Evolutionary conservation across 768 basidiomycete genomes (phyloP), one percentile per base, ranked within the genome.

Genomic region (Serendipita vermifera): DNA sequence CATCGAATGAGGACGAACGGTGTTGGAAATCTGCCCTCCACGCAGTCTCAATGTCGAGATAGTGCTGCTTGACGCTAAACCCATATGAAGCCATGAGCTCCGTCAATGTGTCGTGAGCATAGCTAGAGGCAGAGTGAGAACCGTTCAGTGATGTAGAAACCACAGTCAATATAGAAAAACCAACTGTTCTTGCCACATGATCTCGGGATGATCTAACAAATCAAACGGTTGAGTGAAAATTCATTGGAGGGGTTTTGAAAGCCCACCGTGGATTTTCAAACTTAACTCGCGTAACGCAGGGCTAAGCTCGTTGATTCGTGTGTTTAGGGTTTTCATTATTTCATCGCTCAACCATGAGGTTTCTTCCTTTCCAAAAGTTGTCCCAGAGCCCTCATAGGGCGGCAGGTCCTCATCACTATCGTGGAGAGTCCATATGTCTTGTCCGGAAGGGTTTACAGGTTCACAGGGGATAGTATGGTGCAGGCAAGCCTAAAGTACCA

Each of bases 71-170:
- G 13, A 87, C 82, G 14, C 74, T 67, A 64, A 84, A 88, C 0
- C 82, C 85, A 27, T 80, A 78, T 40, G 73, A 73, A 39, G 69
- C 71, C 75, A 89, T 78, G 65, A 86, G 87, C 0, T 68, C 64
- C 0, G 85, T 83, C 22, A 85, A 74, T 2, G 71, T 73, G 62
- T 87, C 82, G 60, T 89, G 86, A 0, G 87, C 81, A 67, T 81
- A 72, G 51, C 84, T 87, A 54, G 15, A 17, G 33, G n/a, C n/a
- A n/a, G n/a, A n/a, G n/a, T n/a, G n/a, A n/a, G n/a, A n/a, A 11
- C 15, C n/a, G 41, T 53, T 35, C 3, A 53, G 61, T 27, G n/a
- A 36, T 36, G 35, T 26, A 33, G 58, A 59, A 57, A 36, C 33
- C 56, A 6, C 27, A 46, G 22, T 33, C 39, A 35, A 40, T 39